Evolutionary conservation across 768 basidiomycete genomes (phyloP).

Genomic region (Roridomyces roridus): DNA sequence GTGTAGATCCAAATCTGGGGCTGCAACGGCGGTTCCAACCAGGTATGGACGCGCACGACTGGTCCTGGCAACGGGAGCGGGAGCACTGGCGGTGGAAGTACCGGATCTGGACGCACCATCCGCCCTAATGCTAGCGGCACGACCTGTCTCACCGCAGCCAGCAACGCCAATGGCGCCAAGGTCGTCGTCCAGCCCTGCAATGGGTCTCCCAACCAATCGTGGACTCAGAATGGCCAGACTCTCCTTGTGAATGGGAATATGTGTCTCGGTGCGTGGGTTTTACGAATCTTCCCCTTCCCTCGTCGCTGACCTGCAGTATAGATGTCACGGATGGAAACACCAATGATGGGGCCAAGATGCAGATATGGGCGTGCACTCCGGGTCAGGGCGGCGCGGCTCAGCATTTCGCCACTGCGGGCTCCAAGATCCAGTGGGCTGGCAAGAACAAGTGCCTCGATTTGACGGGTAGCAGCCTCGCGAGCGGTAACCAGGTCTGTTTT

Average conservation of each 20-base stretch:
- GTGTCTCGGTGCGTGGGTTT: constrained; percentile 1
- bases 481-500: constrained; percentile 21
- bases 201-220: constrained; percentile 5
- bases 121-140: constrained; percentile 6
- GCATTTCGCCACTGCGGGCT: constrained; percentile 12
- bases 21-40: constrained; percentile 11
- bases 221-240: constrained; percentile 6
- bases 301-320: not conserved
- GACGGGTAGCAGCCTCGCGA: constrained; percentile 19
- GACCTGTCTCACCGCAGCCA: constrained; percentile 12
- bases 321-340: constrained; percentile 27
- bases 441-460: constrained; percentile 29
- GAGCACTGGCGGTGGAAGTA: too few species aligned
- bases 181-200: constrained; percentile 15
- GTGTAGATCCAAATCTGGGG: constrained; percentile 14
- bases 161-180: not conserved
- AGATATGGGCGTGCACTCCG: constrained; percentile 29
- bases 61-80: not conserved
- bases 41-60: constrained; percentile 11
- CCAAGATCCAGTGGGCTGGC: constrained; percentile 23
- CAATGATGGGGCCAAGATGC: constrained; percentile 29
- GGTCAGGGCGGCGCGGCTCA: constrained; percentile 20
- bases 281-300: too few species aligned
- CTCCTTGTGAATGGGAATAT: constrained; percentile 8
- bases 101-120: too few species aligned